Percentiles rank a stretch among this genome's conserved stretches.
Evolutionary conservation across 116 monocot genomes (phyloP).

Genomic region (Zostera marina): DNA sequence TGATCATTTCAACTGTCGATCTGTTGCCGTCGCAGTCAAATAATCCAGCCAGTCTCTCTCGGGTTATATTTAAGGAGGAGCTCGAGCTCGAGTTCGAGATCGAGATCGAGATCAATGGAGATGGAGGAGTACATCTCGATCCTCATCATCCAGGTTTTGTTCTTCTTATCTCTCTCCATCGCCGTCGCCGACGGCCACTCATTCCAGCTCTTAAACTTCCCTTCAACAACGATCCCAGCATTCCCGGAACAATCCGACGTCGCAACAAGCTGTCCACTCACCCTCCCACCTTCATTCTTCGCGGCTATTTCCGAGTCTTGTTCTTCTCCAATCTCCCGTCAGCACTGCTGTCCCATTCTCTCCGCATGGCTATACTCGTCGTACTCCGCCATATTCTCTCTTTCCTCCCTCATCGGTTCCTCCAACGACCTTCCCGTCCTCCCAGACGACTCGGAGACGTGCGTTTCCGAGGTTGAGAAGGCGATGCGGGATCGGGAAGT

Average conservation of each 20-base stretch:
- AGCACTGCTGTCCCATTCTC: conserved; percentile 47
- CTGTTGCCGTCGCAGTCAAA: no score
- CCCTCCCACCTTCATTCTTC: conserved; percentile 31
- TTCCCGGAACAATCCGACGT: conserved; percentile 61
- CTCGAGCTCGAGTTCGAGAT: no score
- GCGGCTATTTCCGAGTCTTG: conserved; percentile 23
- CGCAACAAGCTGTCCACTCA: conserved; percentile 30
- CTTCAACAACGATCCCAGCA: conserved; percentile 46
- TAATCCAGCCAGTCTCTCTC: no score
- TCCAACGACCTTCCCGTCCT: conserved; percentile 40
- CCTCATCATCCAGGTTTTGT: background rate
- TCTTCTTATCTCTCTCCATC: background rate
- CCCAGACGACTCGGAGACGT: conserved; percentile 82
- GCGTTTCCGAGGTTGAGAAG: conserved; percentile 32
- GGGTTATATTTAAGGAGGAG: no score
- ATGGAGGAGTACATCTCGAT: background rate
- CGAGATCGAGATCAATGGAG: background rate
- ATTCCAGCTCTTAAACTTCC: conserved; percentile 7
- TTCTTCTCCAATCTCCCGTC: conserved; percentile 9
- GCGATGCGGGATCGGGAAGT: conserved; percentile 32
- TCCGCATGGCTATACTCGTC: conserved; percentile 44
- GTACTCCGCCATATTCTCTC: conserved; percentile 27
- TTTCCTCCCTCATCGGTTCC: conserved; percentile 2
- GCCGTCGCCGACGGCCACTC: background rate
- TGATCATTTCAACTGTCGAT: no score